Conservation (phyloP, 495 filamentous ascomycete species). For the Hypoxylon trugodes region DNA sequence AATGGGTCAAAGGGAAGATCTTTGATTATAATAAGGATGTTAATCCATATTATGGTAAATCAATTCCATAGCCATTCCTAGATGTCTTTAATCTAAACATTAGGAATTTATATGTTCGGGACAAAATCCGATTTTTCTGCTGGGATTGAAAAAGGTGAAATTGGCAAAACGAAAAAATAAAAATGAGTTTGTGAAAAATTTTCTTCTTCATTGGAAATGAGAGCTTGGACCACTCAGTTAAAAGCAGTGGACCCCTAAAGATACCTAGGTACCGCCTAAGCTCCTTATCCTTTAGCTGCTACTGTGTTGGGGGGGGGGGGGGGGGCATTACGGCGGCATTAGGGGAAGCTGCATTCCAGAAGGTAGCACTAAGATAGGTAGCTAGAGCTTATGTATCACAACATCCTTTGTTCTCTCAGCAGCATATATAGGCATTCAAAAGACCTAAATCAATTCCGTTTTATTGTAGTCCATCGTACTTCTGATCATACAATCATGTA, state of each 20-base stretch:
- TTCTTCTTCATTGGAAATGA: constrained; percentile 8
- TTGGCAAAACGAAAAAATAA: constrained; percentile 18
- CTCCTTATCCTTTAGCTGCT: too few relatives aligned
- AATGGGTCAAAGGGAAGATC: not conserved
- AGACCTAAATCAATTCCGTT: too few relatives aligned
- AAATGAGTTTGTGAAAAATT: constrained; percentile 29
- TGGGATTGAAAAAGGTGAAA: constrained; percentile 4
- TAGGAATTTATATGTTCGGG: not conserved
- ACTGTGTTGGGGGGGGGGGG: too few relatives aligned
- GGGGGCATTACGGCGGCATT: too few relatives aligned
- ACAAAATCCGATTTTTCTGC: not conserved
- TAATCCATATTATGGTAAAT: constrained; percentile 40
- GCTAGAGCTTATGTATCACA: not conserved
- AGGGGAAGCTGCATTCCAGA: too few relatives aligned
- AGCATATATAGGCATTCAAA: not conserved
- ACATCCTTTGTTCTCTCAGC: not conserved
- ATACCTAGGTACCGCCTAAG: not conserved
- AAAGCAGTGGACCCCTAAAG: constrained; percentile 6
- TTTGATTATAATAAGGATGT: constrained; percentile 1
- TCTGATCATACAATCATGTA: not conserved
- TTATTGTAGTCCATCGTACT: not conserved
- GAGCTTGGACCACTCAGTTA: constrained; percentile 29
- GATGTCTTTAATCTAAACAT: not conserved
- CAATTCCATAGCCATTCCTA: constrained; percentile 5
- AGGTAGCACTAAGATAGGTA: not conserved